Evolutionary conservation across 192 early-diverging fungal genomes (phyloP), one percentile per base, ranked within the genome.

Genomic region (Entomortierella lignicola): DNA sequence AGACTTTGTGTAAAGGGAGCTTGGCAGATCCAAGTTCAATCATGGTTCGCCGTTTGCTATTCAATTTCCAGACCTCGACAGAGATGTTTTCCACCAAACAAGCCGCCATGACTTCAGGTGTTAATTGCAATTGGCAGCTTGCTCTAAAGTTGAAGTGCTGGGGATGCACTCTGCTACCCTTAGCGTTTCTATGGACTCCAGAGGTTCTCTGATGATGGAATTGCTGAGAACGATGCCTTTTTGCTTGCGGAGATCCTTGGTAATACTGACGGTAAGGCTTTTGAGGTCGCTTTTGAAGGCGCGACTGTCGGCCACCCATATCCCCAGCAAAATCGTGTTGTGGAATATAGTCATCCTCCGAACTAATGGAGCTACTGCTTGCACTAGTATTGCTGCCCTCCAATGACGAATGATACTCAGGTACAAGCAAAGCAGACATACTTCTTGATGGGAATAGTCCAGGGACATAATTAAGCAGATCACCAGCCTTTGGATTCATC

Each of bases 51-150:
- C 75, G 66, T 62, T 79, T 79, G 25, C 55, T 57, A 26, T 79
- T 79, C 63, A 79, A 26, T 32, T 79, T 79, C 75, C 75, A 79
- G 1, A 79, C 62, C 75, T 79, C 75, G 17, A 79, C 60, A 27
- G 75, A 70, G 32, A 79, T 69, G 34, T 79, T 79, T 51, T 79
- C 75, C 1, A 79, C 56, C 66, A 79, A 63, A 34, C 75, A 79
- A 12, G 75, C 75, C 0, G 75, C 75, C 75, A 79, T 79, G 15
- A 67, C 61, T 31, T 79, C 75, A 2, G 75, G 75, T 20, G 75
- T 79, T 34, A 79, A 37, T 15, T 63, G 61, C 11, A 79, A 39
- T 20, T 64, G 67, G 25, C 62, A 70, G 11, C 65, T 41, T 2
- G 61, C 53, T 31, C 60, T 54, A 21, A 79, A 79, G 52, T 79